A percentile compares a stretch with the other conserved stretches of the same genome.
These are phyloP conservation scores for Cercophora sp. DNA, from an alignment of 495 filamentous ascomycete species.

Conservation along the genomic window DNA sequence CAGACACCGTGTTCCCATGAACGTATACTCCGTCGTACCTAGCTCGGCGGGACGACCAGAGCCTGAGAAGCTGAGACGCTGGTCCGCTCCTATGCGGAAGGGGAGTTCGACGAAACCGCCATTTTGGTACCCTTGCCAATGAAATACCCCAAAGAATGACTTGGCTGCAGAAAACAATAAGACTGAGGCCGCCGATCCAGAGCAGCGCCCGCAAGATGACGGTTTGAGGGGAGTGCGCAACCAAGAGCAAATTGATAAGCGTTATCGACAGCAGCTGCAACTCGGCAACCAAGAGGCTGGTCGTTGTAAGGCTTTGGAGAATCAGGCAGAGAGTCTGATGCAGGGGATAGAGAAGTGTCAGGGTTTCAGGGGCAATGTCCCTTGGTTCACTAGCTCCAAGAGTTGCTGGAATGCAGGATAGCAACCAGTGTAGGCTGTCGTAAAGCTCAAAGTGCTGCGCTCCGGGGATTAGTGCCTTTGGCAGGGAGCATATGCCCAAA, in stretches of 20 bases:
- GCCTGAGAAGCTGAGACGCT: slow-evolving; percentile 22
- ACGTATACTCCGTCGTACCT: slow-evolving; percentile 19
- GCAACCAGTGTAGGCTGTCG: slow-evolving; percentile 66
- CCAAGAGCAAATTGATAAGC: slow-evolving; percentile 76
- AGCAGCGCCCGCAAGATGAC: slow-evolving; percentile 76
- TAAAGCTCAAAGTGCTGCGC: slow-evolving; percentile 48
- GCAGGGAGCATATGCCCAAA: slow-evolving; percentile 73
- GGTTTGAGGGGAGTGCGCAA: slow-evolving; percentile 77
- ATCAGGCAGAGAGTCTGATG: slow-evolving; percentile 75
- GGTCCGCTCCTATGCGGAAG: slow-evolving; percentile 22
- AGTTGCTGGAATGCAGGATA: slow-evolving; percentile 43
- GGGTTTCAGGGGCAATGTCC: slow-evolving; percentile 52
- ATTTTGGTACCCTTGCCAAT: slow-evolving; percentile 82
- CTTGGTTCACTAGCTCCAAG: neutral
- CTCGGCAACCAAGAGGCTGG: slow-evolving; percentile 80
- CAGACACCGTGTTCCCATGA: neutral
- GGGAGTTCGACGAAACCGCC: slow-evolving; percentile 67
- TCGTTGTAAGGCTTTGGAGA: slow-evolving; percentile 76
- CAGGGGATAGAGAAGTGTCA: slow-evolving; percentile 74
- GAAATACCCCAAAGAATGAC: slow-evolving; percentile 83
- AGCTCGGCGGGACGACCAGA: slow-evolving; percentile 27
- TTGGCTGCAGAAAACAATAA: slow-evolving; percentile 68
- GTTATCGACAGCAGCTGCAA: slow-evolving; percentile 78
- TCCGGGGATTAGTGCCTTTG: slow-evolving; percentile 65
- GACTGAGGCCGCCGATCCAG: slow-evolving; percentile 79